phyloP scores from a whole-genome alignment of 371 early-diverging fungal species.

The Cokeromyces recurvatus region DNA sequence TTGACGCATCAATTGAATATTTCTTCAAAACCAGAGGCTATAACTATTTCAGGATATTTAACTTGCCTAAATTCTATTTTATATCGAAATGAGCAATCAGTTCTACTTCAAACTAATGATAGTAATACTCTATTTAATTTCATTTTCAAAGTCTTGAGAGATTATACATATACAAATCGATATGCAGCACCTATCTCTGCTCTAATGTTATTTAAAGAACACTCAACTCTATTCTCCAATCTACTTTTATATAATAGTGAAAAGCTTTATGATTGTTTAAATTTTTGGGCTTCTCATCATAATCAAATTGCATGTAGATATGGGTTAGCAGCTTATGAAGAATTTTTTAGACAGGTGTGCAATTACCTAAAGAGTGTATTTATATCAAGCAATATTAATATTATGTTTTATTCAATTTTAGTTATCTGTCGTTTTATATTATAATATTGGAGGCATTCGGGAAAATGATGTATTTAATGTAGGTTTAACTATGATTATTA shows the following conservation, averaged over 20 bases:
- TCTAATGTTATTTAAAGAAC: conserved; percentile 49
- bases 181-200: conserved; percentile 40
- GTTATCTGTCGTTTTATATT: conserved; percentile 5
- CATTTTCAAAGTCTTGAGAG: background rate
- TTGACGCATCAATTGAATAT: conserved; percentile 5
- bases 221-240: conserved; percentile 43
- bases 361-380: no score
- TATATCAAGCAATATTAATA: no score
- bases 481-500: no score
- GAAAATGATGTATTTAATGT: conserved; percentile 22
- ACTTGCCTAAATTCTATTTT: conserved; percentile 37
- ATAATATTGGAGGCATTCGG: conserved; percentile 9
- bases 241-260: conserved; percentile 39
- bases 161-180: background rate
- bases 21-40: conserved; percentile 13
- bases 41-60: conserved; percentile 34
- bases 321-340: conserved; percentile 10
- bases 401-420: no score
- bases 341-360: conserved; percentile 1
- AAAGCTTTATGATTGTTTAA: conserved; percentile 40
- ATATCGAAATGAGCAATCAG: conserved; percentile 11
- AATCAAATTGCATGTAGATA: conserved; percentile 24
- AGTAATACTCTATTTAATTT: conserved; percentile 1
- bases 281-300: conserved; percentile 41
- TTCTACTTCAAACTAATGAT: conserved; percentile 1